phyloP scores from a whole-genome alignment of 2,329 filamentous ascomycete species.

The Ramichloridium luteum region DNA sequence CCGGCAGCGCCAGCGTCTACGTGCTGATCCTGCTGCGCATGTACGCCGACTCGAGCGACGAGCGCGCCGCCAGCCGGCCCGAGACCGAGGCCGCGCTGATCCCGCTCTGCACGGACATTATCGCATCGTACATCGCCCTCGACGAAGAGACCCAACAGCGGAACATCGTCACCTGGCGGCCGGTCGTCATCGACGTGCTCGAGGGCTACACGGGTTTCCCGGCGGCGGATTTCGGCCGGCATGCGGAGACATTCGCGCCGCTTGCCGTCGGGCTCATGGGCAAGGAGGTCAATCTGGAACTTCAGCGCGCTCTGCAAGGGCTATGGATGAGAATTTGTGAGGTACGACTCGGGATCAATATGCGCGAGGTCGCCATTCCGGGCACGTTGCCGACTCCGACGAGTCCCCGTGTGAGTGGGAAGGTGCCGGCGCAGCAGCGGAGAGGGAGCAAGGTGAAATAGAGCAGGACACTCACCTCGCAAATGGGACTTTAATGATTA shows the following conservation, averaged over 20 bases:
- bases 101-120: constrained; percentile 89
- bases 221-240: constrained; percentile 61
- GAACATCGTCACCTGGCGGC: constrained; percentile 93
- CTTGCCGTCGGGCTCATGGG: constrained; percentile 69
- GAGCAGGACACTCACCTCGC: no score
- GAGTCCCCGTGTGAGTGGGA: constrained; percentile 17
- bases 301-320: constrained; percentile 64
- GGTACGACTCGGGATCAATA: constrained; percentile 42
- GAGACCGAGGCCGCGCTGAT: constrained; percentile 88
- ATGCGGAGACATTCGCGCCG: constrained; percentile 76
- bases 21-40: constrained; percentile 92
- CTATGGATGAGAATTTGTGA: constrained; percentile 77
- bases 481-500: no score
- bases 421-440: no score
- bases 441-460: no score
- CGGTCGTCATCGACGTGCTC: constrained; percentile 91
- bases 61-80: constrained; percentile 63
- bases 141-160: constrained; percentile 95
- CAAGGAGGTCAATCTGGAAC: constrained; percentile 68
- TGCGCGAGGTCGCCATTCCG: constrained; percentile 1
- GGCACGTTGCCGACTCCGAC: constrained; percentile 8
- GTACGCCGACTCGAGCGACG: constrained; percentile 81
- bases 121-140: constrained; percentile 68
- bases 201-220: constrained; percentile 86
- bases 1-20: constrained; percentile 83